These are phyloP conservation scores for Sarocladium kiliense DNA, from an alignment of 2,329 filamentous ascomycete genomes.

Conservation along the genomic window DNA sequence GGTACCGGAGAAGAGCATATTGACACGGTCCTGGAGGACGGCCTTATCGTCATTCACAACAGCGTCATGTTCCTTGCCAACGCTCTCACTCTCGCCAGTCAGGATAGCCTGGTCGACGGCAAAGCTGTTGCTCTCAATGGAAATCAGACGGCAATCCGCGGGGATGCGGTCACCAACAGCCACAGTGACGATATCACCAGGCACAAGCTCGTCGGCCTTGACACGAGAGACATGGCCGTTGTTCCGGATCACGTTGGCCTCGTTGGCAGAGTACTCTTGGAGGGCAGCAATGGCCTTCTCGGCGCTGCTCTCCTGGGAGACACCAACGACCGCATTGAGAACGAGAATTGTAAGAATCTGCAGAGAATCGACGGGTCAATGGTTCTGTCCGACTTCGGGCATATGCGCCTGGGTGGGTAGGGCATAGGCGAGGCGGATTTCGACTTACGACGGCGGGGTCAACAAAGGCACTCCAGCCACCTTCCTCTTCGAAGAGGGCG, in stretches of 20 bases:
- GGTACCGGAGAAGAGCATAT: slow-evolving; percentile 97
- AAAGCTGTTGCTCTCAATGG: slow-evolving; percentile 96
- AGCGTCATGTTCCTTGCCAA: slow-evolving; percentile 70
- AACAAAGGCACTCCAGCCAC: slow-evolving; percentile 95
- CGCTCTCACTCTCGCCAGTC: slow-evolving; percentile 96
- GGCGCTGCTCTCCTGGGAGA: slow-evolving; percentile 96
- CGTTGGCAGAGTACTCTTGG: slow-evolving; percentile 98
- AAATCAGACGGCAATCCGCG: slow-evolving; percentile 84
- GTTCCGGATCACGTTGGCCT: slow-evolving; percentile 87
- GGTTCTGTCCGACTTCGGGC: slow-evolving; percentile 6
- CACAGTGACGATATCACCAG: slow-evolving; percentile 85
- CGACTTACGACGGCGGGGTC: slow-evolving; percentile 84
- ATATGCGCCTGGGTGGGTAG: neutral
- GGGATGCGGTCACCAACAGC: slow-evolving; percentile 90
- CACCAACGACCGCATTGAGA: slow-evolving; percentile 93
- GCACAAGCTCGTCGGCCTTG: slow-evolving; percentile 95
- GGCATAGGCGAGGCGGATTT: neutral
- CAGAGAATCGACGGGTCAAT: neutral
- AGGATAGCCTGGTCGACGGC: slow-evolving; percentile 94
- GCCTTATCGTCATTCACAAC: slow-evolving; percentile 72
- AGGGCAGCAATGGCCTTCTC: slow-evolving; percentile 97
- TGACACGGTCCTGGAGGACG: slow-evolving; percentile 95
- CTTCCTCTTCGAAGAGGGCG: slow-evolving; percentile 86
- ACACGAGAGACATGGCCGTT: slow-evolving; percentile 70
- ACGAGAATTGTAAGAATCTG: slow-evolving; percentile 96